Evolutionary conservation across 176 grass and related monocot species (phyloP), one percentile per base, ranked within the genome.

Genomic region (Musa beccarii): DNA sequence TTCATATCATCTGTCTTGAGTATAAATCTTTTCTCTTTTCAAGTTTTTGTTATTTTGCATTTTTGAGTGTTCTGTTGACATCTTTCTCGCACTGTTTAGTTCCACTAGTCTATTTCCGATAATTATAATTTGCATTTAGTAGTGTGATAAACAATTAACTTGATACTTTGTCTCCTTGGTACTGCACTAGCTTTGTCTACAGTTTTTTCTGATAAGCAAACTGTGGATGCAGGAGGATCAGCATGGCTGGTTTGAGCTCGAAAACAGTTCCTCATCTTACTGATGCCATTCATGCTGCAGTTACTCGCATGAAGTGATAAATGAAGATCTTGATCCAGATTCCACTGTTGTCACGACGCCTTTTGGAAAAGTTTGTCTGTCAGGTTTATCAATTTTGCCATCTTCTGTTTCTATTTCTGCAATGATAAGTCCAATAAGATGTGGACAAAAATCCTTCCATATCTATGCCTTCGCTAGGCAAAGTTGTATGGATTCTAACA

Each of bases 281-380:
- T 51, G 90, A 93, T 87, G 94, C 90, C 49, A 93, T 98, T 52
- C 82, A 98, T 72, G 88, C 90, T 10, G 90, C 90, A 54, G 94
- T 98, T 20, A 84, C 86, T 55, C 74, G 63, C 8, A 20, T 77
- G 13, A 57, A 64, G 49, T 62, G 49, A 76, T 3, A 21, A 14
- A 17, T 21, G 57, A 19, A 61, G 57, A n/a, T 61, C 15, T 61
- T 19, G n/a, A 54, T 59, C 55, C 2, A 61, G 57, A 19, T 17
- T 17, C 17, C 7, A 8, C 57, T 19, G 17, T 6, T n/a, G 13
- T 61, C 34, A 43, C 4, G 0, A 6, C 34, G 6, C 34, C 4
- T n/a, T 61, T 19, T 8, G 57, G 13, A 19, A 15, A 8, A 61
- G 57, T 61, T 21, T 3, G n/a, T 21, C 19, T 61, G 57, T 9